Conservation (phyloP, 2,329 filamentous ascomycete species). For the Colletotrichum liriopes region DNA sequence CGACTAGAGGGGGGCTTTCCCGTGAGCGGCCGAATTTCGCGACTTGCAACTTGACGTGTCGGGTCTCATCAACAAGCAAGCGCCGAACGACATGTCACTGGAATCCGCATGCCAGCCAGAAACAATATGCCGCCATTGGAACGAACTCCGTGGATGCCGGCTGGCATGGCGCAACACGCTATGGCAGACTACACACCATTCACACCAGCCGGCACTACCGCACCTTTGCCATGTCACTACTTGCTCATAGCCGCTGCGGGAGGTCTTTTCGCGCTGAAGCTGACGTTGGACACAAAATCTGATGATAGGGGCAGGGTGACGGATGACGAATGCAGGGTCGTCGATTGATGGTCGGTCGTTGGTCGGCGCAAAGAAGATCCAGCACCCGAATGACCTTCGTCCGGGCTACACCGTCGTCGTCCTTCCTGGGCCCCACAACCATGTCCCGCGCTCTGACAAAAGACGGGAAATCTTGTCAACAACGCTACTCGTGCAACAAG, state of each 20-base stretch:
- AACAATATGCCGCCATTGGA: conserved; percentile 5
- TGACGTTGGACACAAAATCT: conserved; percentile 23
- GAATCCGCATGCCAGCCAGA: conserved; percentile 6
- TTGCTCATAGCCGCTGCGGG: conserved; percentile 23
- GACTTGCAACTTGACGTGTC: conserved; percentile 19
- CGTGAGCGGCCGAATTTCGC: conserved; percentile 8
- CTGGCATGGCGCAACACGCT: conserved; percentile 1
- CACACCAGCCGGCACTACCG: conserved; percentile 32
- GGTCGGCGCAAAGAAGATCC: conserved; percentile 33
- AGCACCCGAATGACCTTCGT: conserved; percentile 24
- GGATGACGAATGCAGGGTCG: conserved; percentile 1
- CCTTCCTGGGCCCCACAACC: background rate
- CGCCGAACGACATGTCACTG: conserved; percentile 13
- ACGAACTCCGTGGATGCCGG: conserved; percentile 29
- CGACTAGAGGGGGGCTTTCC: conserved; percentile 1
- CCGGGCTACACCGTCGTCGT: background rate
- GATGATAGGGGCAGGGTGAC: background rate
- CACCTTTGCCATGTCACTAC: conserved; percentile 14
- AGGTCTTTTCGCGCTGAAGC: conserved; percentile 6
- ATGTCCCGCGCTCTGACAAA: background rate
- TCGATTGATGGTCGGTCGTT: conserved; percentile 2
- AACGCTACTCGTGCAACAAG: conserved; percentile 31
- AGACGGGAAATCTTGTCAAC: conserved; percentile 13
- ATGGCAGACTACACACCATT: conserved; percentile 19
- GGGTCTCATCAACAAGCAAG: conserved; percentile 4